Base-by-base conservation (phyloP, 1,284 basidiomycete species). In the Irpex rosettiformis region DNA sequence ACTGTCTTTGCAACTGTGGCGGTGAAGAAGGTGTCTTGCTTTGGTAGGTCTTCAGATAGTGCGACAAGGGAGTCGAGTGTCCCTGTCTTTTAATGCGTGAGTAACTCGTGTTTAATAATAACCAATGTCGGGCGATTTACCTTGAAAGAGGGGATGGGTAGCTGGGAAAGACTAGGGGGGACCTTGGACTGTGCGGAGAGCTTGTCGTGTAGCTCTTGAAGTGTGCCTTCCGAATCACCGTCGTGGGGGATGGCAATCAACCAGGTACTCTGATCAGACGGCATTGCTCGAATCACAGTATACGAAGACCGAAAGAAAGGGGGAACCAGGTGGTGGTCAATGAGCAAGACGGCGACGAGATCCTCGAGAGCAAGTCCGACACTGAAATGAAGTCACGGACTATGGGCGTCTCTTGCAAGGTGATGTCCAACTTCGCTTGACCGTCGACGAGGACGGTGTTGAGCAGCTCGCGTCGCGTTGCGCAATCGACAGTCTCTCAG, bases 21-120 rank as follows among this genome's bases (percentile, higher is more conserved):
- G 2, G 93, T 98, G 77, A 97, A 95, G 77, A 84, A 84, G n/a
- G 82, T 71, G 66, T 99, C 97, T 62, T 91, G 86, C 76, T 98
- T 98, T 13, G 95, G 93, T 48, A 99, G 82, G 56, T 92, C 88
- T 70, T 99, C 97, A 16, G 94, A 96, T 52, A 99, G 83, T 3
- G 85, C 82, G 64, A 99, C 87, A 59, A 99, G 86, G 27, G 86
- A 83, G 62, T 96, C 96, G 25, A 99, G 84, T 0, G 96, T 99
- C 57, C 96, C 96, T 60, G 95, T 94, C 94, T 98, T 75, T 64
- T 61, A 53, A 47, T 57, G 48, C 30, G 22, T 49, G 1, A 16
- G 24, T n/a, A 27, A 47, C 1, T 22, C n/a, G 5, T 28, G 8
- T 16, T 33, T 16, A 33, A 33, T 33, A 16, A 2, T 10, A 33